Evolutionary conservation across 2,329 filamentous ascomycete species (phyloP).

Genomic region (Anisogramma anomala): DNA sequence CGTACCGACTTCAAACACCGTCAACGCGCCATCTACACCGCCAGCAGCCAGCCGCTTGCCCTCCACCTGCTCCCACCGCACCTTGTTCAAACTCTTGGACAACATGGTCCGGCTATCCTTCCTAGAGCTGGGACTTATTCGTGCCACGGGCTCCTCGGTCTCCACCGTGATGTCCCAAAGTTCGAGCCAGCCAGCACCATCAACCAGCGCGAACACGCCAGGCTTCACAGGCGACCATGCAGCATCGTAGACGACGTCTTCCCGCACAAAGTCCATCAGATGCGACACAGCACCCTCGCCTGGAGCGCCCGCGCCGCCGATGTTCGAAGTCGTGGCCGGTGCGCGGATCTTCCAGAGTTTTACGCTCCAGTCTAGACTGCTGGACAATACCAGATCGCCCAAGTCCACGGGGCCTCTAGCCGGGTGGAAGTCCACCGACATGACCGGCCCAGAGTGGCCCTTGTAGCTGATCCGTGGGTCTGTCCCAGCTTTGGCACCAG

Average conservation of each 20-base stretch:
- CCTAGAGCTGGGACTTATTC: conserved; percentile 58
- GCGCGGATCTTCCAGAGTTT: conserved; percentile 92
- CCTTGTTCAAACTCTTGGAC: conserved; percentile 81
- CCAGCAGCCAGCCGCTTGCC: conserved; percentile 81
- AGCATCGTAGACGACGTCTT: conserved; percentile 94
- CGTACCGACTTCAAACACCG: conserved; percentile 81
- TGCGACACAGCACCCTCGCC: conserved; percentile 51
- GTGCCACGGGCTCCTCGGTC: conserved; percentile 80
- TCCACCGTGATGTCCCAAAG: conserved; percentile 92
- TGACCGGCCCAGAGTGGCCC: conserved; percentile 86
- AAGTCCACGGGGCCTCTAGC: conserved; percentile 86
- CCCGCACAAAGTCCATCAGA: conserved; percentile 78
- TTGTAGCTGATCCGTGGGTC: conserved; percentile 80
- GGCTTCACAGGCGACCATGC: conserved; percentile 92
- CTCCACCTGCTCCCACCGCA: conserved; percentile 86
- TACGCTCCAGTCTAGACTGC: conserved; percentile 90
- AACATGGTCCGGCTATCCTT: conserved; percentile 57
- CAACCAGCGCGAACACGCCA: conserved; percentile 87
- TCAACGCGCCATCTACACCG: conserved; percentile 81
- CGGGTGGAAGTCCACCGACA: conserved; percentile 93
- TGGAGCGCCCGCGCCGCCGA: conserved; percentile 25
- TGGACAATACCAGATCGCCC: conserved; percentile 84
- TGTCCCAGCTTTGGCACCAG: conserved; percentile 90
- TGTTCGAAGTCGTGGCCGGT: conserved; percentile 59
- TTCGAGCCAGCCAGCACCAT: conserved; percentile 84